Base-by-base conservation (phyloP, 2,329 filamentous ascomycete species). In the Aureobasidium sp. region DNA sequence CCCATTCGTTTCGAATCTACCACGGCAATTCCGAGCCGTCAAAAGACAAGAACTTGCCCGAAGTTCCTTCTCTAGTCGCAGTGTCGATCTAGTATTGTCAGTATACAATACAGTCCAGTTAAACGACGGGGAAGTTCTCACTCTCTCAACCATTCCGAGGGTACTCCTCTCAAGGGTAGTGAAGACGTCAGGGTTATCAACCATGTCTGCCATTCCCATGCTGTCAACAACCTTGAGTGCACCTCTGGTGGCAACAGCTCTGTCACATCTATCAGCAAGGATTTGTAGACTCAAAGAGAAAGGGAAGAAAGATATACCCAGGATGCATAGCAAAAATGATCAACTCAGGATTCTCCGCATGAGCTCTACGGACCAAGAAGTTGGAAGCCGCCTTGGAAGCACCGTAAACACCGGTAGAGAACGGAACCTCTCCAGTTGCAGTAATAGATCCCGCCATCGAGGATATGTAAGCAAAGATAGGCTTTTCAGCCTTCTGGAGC, bases 281-380 rank as follows among this genome's bases (percentile, higher is more conserved):
- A 23, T 23, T 42, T 25, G 20, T 20, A n/a, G n/a, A 1, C 1
- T 3, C 20, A 27, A n/a, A 1, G 29, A 3, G 15, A 13, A 9
- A 36, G 27, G 36, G 36, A 42, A 20, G 20, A 13, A 15, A 47
- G 2, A 47, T 45, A 29, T 29, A 61, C 43, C 58, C 58, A 61
- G 58, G 58, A 51, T 61, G 58, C 42, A 61, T 11, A 1, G 58
- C 23, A 16, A 61, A 38, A 1, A 29, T 40, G 4, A 51, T 50
- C 58, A 61, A 42, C 6, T 61, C 45, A 4, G 43, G 43, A 61
- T 61, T 15, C 10, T 61, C 58, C 8, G 25, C 25, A 42, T 61
- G 58, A 3, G 47, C 47, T 8, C 45, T 61, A 6, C 58, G n/a
- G 31, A 51, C 40, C 33, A 61, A 31, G 9, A 61, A 61, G 25